Base-by-base conservation (phyloP, 768 basidiomycete species). In the Cystofilobasidium macerans region DNA sequence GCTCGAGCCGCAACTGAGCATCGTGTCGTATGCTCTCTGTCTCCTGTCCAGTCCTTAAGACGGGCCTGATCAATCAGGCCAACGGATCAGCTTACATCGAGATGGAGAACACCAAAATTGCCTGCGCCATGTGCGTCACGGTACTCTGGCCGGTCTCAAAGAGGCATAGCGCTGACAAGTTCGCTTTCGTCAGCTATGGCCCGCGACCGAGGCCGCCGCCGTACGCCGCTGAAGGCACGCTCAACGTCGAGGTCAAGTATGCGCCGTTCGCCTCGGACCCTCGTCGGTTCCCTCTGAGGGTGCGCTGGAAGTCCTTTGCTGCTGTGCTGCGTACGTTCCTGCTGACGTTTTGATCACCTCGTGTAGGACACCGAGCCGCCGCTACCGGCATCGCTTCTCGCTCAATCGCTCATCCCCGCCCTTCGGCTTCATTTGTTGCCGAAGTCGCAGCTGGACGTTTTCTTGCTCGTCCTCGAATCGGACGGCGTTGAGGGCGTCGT, bases 71-170 rank as follows among this genome's bases (percentile, higher is more conserved):
- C 62, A 86, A 78, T 69, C 91, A 95, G 77, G 94, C 95, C 0
- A 93, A 91, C 73, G 95, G 95, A 1, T 95, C 92, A 22, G 92
- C 91, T 14, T 99, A 98, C 74, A 88, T 99, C 71, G 95, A 99
- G 77, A 87, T 86, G 0, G 87, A 88, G 64, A 63, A 61, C 18
- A 88, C 89, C 0, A 99, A 99, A 78, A 84, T 99, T 69, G 92
- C 91, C 6, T 95, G 91, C 74, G 91, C 95, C 47, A 89, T 98
- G 93, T 97, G 71, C 72, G 87, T 40, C 38, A 8, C 16, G 7
- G 28, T 28, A 12, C 28, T 56, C 7, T 24, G 22, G 26, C 38
- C 38, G 16, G 16, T 16, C 9, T 40, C 38, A 40, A 30, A 22
- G 11, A 47, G 3, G 8, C 26, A 54, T n/a, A n/a, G n/a, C n/a